These are phyloP conservation scores for Carpinus viminea DNA, from an alignment of 306 rosid species.

Conservation along the genomic window DNA sequence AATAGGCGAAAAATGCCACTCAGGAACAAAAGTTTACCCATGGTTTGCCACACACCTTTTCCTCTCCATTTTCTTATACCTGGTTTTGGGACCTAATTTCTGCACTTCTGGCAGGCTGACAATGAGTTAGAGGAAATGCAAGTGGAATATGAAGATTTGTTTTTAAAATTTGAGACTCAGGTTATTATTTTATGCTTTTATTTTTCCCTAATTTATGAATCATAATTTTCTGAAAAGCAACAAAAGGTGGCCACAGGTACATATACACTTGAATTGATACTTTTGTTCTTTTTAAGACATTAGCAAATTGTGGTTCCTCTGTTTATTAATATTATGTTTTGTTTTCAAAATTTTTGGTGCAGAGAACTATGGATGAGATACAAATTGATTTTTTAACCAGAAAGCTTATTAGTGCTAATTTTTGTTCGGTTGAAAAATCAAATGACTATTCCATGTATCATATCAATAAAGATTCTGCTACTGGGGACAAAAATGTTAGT, in stretches of 20 bases:
- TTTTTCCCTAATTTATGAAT: not conserved
- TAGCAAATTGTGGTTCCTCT: not conserved
- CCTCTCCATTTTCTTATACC: conserved; percentile 23
- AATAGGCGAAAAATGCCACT: conserved; percentile 70
- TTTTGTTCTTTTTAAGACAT: not conserved
- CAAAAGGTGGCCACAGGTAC: not conserved
- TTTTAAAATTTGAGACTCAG: conserved; percentile 66
- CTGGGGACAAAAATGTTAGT: conserved; percentile 50
- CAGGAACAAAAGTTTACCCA: conserved; percentile 54
- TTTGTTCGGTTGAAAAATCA: conserved; percentile 27
- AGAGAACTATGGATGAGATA: conserved; percentile 72
- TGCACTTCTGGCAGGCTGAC: conserved; percentile 58
- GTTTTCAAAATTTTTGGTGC: conserved; percentile 30
- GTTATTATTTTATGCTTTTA: conserved; percentile 34
- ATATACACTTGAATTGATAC: not conserved
- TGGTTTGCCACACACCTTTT: conserved; percentile 48
- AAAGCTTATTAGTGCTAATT: conserved; percentile 49
- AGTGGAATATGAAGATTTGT: conserved; percentile 75
- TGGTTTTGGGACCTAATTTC: conserved; percentile 28
- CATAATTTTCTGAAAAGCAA: not conserved
- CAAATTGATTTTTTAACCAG: conserved; percentile 63
- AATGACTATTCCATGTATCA: conserved; percentile 34
- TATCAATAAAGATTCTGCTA: conserved; percentile 25
- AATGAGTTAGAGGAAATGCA: conserved; percentile 48
- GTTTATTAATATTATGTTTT: not conserved